These are phyloP conservation scores for Tothia fuscella DNA, from an alignment of 2,329 filamentous ascomycete species.

Conservation along the genomic window DNA sequence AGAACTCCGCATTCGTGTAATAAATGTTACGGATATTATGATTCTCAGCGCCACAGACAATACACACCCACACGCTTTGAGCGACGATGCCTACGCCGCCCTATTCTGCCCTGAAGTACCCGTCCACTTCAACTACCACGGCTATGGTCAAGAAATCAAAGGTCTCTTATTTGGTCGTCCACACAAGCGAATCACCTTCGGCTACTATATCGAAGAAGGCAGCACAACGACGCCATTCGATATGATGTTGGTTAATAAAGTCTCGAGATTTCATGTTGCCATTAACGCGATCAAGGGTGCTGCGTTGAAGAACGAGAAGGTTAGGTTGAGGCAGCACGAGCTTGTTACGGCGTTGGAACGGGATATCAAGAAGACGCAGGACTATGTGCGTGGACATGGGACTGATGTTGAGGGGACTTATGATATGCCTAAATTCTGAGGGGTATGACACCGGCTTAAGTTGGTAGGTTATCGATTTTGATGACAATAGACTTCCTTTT, in stretches of 20 bases:
- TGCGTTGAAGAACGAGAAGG: no score
- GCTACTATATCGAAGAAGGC: conserved; percentile 53
- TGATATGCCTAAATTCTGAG: no score
- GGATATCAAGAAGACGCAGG: no score
- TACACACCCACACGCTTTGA: conserved; percentile 64
- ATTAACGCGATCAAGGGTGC: conserved; percentile 43
- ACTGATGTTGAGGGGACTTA: no score
- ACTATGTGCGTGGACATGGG: no score
- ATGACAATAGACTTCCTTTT: no score
- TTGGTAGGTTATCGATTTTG: no score
- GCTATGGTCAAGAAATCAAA: conserved; percentile 54
- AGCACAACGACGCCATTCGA: conserved; percentile 57
- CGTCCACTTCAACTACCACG: conserved; percentile 76
- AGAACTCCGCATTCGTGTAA: conserved; percentile 61
- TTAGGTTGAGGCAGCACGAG: no score
- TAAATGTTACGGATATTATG: conserved; percentile 73
- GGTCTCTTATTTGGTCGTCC: conserved; percentile 49
- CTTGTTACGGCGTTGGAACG: no score
- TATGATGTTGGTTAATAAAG: conserved; percentile 54
- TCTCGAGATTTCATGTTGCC: conserved; percentile 49
- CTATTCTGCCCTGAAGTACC: conserved; percentile 63
- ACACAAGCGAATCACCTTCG: conserved; percentile 39
- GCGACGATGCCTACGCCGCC: conserved; percentile 51
- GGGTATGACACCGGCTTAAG: no score
- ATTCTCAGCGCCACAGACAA: conserved; percentile 59